Base-by-base conservation (phyloP, 192 early-diverging fungal genomes). In the Backusella parvicylindrica region DNA sequence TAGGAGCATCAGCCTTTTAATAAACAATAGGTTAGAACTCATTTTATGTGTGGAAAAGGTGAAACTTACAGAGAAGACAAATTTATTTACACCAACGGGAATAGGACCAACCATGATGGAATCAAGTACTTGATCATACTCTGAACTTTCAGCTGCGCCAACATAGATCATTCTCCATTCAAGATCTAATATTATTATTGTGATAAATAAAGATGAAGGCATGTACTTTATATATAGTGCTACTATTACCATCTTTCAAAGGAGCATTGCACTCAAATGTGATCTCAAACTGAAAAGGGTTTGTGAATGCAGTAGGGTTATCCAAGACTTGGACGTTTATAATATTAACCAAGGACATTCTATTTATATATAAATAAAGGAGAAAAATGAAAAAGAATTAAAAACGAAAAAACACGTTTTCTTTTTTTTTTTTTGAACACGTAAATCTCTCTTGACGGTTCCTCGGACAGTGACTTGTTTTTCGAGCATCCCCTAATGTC, bases 111-210 rank as follows among this genome's bases (percentile, higher is more conserved):
- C 96, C 83, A 96, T 89, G 41, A 98, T 92, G 64, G 93, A 94
- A 75, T 99, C 98, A 36, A 99, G 89, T 41, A 92, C 94, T 82
- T 98, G 98, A 83, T 99, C 98, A 71, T 93, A 85, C 30, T 89
- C 84, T 43, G 88, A 89, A 75, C 88, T 91, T 76, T 97, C 92
- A 2, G 95, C 90, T 8, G 94, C 95, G 28, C 95, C 95, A 18
- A 98, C 96, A 76, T 98, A 98, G 37, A 99, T 88, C 68, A 96
- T 90, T 85, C 97, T 98, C 91, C 97, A 99, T 83, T 99, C 98
- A 35, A 99, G 84, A 86, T 99, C 96, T 67, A 26, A 64, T 16
- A 21, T 13, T 18, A 43, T 35, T 56, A 21, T 23, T 67, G 37
- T 31, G 30, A 37, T 8, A 13, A 37, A 40, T 18, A 64, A 71